Evolutionary conservation across 1,139 yeast genomes (phyloP).

Genomic region (Saccharomyces pastorianus): DNA sequence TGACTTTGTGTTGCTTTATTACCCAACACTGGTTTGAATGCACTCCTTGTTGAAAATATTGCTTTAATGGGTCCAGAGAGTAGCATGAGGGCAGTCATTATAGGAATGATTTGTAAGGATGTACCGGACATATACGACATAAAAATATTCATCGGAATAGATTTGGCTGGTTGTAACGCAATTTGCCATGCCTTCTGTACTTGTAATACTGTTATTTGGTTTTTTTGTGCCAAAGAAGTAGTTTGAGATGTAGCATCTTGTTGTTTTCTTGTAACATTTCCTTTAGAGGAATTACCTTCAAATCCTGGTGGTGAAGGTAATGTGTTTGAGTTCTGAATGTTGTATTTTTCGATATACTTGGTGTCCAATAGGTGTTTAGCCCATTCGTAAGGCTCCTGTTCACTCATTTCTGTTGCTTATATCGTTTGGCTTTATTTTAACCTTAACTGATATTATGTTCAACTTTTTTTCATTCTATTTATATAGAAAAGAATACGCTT

Average conservation of each 20-base stretch:
- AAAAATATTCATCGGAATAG: constrained; percentile 76
- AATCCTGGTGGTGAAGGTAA: constrained; percentile 25
- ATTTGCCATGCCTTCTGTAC: constrained; percentile 77
- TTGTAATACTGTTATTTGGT: constrained; percentile 37
- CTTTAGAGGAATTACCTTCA: constrained; percentile 4
- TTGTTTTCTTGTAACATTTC: constrained; percentile 4
- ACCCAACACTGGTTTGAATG: constrained; percentile 37
- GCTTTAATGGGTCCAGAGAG: constrained; percentile 73
- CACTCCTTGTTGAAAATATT: constrained; percentile 46
- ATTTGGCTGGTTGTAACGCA: constrained; percentile 76
- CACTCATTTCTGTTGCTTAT: not conserved
- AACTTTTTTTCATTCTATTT: not conserved
- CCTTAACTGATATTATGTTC: not conserved
- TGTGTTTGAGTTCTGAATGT: constrained; percentile 8
- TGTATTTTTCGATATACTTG: constrained; percentile 8
- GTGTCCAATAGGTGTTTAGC: constrained; percentile 14
- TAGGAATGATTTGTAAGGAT: constrained; percentile 80
- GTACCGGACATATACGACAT: constrained; percentile 95
- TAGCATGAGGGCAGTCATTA: constrained; percentile 82
- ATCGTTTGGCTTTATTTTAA: not conserved
- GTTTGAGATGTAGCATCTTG: not conserved
- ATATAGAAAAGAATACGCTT: not conserved
- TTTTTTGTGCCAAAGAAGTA: not conserved
- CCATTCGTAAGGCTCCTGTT: constrained; percentile 15
- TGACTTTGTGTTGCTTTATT: constrained; percentile 35